Base-by-base conservation (phyloP, 139 green algal species). In the Chlorella sp. region DNA sequence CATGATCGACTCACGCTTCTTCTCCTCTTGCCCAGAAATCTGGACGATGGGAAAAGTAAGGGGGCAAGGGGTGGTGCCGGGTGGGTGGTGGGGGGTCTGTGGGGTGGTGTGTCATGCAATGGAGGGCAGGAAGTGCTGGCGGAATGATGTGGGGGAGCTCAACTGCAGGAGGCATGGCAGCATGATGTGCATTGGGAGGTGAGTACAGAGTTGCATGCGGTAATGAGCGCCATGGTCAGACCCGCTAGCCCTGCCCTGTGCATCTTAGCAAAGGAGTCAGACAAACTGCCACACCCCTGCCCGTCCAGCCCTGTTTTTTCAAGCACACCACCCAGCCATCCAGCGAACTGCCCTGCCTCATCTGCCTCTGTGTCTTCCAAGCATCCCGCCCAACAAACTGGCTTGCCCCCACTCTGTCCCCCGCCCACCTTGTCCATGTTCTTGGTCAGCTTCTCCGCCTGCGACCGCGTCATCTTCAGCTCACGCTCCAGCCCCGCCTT, bases 1-100 rank as follows among this genome's bases (percentile, higher is more conserved):
- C 94, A 97, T 96, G 81, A 98, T 96, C 91, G 80, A 95, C 92
- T 99, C 97, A 0, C 95, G 90, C 94, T 97, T 97, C 92, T 96
- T 95, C 89, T 90, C 92, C 89, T 96, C 94, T 34, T 94, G 75
- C 5, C 89, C 91, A 9, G 94, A 92, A 60, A 90, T 90, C 82
- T 90, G 87, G 61, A 40, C 22, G 7, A 7, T n/a, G 32, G 36
- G 40, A 37, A 28, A 30, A n/a, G n/a, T n/a, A 24, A 53, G 83
- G 61, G 1, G n/a, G 57, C 18, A 60, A 40, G 53, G 82, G 34
- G 34, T 30, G 34, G 77, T n/a, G 77, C 5, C 7, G 53, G 75
- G 28, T 15, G 28, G 75, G 3, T 3, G 18, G 75, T 34, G 15
- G 80, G 26, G 15, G 40, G 75, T 32, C 18, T 81, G 48, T 57